phyloP scores from a whole-genome alignment of 1,139 yeast species.

The Yamadazyma aaseri region DNA sequence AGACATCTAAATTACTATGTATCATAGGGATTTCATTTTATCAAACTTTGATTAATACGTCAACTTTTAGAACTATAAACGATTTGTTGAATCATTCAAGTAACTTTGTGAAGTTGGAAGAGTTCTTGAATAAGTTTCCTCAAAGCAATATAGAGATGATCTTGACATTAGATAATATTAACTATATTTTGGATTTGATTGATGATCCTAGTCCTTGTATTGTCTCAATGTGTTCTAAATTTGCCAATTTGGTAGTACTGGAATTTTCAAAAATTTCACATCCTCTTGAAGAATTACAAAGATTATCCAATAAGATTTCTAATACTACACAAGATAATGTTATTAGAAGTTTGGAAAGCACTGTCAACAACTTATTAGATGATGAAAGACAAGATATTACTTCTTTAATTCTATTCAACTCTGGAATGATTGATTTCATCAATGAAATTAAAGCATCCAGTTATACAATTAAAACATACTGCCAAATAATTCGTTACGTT shows the following conservation, averaged over 20 bases:
- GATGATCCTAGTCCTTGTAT: background rate
- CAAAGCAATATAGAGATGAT: background rate
- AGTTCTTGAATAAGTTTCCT: constrained; percentile 1
- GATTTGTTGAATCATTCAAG: constrained; percentile 2
- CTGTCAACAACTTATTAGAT: constrained; percentile 3
- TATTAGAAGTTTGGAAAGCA: background rate
- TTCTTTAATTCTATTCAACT: background rate
- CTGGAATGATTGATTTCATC: background rate
- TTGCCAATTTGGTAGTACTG: background rate
- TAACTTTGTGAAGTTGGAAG: background rate
- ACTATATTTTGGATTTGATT: background rate
- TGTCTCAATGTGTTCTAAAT: background rate
- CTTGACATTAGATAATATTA: background rate
- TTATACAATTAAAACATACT: constrained; percentile 3
- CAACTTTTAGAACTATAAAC: constrained; percentile 5
- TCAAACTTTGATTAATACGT: constrained; percentile 7
- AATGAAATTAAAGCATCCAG: background rate
- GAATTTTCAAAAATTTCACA: background rate
- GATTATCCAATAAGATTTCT: background rate
- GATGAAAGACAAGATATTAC: constrained; percentile 1
- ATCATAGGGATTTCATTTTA: constrained; percentile 4
- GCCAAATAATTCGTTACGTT: constrained; percentile 6
- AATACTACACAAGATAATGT: background rate
- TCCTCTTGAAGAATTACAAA: background rate
- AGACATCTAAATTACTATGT: constrained; percentile 6